Evolutionary conservation across 2,329 filamentous ascomycete genomes (phyloP).

Genomic region (Sporothrix luriei): DNA sequence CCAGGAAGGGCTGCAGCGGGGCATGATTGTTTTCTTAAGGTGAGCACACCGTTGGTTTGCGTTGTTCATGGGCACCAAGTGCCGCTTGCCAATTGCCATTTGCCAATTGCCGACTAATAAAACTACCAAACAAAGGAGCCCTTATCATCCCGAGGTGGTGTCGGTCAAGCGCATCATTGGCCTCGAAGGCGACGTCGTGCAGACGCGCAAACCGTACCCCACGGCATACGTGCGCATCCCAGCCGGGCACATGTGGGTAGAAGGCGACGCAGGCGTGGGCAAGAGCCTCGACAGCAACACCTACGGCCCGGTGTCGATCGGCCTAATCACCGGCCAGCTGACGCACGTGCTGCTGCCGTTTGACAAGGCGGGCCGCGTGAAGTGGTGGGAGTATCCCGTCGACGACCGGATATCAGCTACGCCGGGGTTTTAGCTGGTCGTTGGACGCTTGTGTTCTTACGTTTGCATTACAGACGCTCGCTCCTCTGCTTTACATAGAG

Average conservation of each 20-base stretch:
- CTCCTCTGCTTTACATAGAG: neutral
- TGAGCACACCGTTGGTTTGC: slow-evolving; percentile 42
- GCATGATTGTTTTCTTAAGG: slow-evolving; percentile 75
- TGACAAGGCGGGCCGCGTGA: slow-evolving; percentile 58
- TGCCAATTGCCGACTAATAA: neutral
- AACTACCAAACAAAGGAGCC: slow-evolving; percentile 57
- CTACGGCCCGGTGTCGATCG: slow-evolving; percentile 80
- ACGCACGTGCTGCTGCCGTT: slow-evolving; percentile 72
- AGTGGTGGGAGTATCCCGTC: slow-evolving; percentile 57
- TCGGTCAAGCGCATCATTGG: slow-evolving; percentile 83
- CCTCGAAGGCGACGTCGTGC: slow-evolving; percentile 75
- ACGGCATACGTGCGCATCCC: slow-evolving; percentile 66
- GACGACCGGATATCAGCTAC: slow-evolving; percentile 30
- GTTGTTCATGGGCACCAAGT: neutral
- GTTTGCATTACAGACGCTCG: slow-evolving; percentile 1
- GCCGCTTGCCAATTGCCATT: neutral
- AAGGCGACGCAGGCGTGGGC: slow-evolving; percentile 77
- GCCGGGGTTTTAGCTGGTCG: neutral
- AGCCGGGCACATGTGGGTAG: slow-evolving; percentile 87
- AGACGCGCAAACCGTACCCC: slow-evolving; percentile 64
- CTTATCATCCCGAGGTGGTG: slow-evolving; percentile 67
- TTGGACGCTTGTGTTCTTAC: neutral
- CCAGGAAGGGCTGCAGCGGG: slow-evolving; percentile 62
- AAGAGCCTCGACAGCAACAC: slow-evolving; percentile 82
- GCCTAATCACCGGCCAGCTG: slow-evolving; percentile 73